Base-by-base conservation (phyloP, 2,329 filamentous ascomycete species). In the Pyricularia sp. region DNA sequence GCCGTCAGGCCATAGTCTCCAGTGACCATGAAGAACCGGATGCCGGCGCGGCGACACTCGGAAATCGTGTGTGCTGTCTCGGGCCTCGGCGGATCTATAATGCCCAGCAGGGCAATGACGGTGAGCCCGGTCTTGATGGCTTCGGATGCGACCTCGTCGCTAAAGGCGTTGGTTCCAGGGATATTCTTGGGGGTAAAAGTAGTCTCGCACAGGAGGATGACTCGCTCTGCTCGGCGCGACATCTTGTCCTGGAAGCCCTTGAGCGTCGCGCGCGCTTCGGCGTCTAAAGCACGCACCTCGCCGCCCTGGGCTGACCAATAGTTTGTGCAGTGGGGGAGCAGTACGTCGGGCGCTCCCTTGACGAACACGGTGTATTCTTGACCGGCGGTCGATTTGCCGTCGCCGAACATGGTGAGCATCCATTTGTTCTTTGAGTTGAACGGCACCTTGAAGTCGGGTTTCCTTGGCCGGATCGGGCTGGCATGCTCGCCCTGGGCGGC, bases 351-450 rank as follows among this genome's bases (percentile, higher is more conserved):
- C 0, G 91, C 91, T 0, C 91, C 91, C 76, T 94, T 93, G 75
- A 93, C 90, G 23, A 89, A 90, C 61, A 93, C 79, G 0, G 90
- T 79, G 0, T 80, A 73, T 63, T 77, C 69, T 3, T 70, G 65
- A 42, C 81, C 72, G 17, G 78, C 79, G 55, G 79, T 77, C 20
- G 77, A 75, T 33, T 79, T 75, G 2, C 77, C 78, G 58, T 84
- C 72, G 2, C 81, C 81, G 66, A 90, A 85, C 0, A 88, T 84
- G 50, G 87, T 84, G 69, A 93, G 85, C 87, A 93, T 93, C 75
- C 88, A 93, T 77, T 94, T 94, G 79, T 93, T 93, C 81, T 92
- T 92, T 78, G 89, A 92, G 79, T 93, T 93, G 77, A 94, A 94
- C 0, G 89, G 86, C 31, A 92, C 80, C 68, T 90, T 87, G 72